Evolutionary conservation across 352 stramenopile species (phyloP), one percentile per base, ranked within the genome.

Genomic region (Globisporangium ultimum): DNA sequence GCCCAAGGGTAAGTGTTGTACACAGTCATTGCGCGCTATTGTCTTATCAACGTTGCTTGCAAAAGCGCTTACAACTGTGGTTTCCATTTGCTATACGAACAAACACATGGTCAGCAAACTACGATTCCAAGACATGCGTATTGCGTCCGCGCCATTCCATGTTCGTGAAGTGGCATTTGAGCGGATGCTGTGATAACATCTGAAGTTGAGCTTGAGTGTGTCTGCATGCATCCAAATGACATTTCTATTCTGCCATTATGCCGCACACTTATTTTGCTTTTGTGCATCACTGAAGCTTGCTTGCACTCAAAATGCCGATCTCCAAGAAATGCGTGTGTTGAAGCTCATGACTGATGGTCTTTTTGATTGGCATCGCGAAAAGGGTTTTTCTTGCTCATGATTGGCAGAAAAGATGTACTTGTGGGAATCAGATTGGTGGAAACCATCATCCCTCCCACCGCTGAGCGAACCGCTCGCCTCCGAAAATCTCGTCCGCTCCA

Each of bases 111-210:
- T 6, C 28, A 89, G 79, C 7, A 87, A 88, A 58, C 55, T 87
- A 10, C 72, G 76, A 0, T 62, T 89, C 24, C 72, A 77, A 54
- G 73, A 92, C 49, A 63, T 89, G 22, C 67, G 61, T 18, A 72
- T 87, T 34, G 55, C 74, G 9, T 76, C 74, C 1, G 66, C 74
- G 21, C 82, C 80, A 12, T 91, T 91, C 60, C 79, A 91, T 38
- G 61, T 89, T 22, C 82, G 82, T 21, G 79, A 89, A 54, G 74
- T 91, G 13, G 77, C 79, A 0, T 91, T 89, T 58, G 74, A 84
- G 20, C 76, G 74, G 47, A 61, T 80, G 50, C 64, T 88, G 20
- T 86, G 55, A 76, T 6, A 21, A 9, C 2, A 24, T n/a, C 40
- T 1, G 18, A 2, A 0, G 6, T 45, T n/a, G 40, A 8, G 40